Evolutionary conservation across 768 basidiomycete species (phyloP), one percentile per base, ranked within the genome.

Genomic region (Tremella yokohamensis): DNA sequence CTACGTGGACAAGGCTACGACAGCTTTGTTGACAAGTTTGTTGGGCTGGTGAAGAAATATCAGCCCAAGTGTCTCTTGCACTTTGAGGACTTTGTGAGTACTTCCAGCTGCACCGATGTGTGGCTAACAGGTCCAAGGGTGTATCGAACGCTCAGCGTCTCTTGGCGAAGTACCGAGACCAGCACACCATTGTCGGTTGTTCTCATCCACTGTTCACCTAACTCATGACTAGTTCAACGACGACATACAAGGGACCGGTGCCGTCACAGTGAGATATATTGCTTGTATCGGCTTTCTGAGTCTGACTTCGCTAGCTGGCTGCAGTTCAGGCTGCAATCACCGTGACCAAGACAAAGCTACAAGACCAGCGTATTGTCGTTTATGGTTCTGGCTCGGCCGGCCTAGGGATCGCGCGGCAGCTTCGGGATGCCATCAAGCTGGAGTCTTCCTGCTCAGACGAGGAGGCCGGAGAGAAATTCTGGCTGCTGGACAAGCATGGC

Each of bases 381-480:
- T 88, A 86, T 70, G 90, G 90, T 8, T 85, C 88, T 0, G 90
- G 79, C 22, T 72, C 70, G 0, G 89, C 90, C 0, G 90, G 90
- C 0, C 79, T 89, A 52, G 90, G 90, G 9, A 89, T 73, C 15
- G 69, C 72, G 15, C 79, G 79, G 24, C 89, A 90, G 66, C 74
- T 93, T 24, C 83, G 88, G 3, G 87, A 88, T 60, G 90, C 88
- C 2, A 85, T 90, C 60, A 79, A 84, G 19, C 69, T 83, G 29
- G 67, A 71, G 37, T 73, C 75, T 11, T 79, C 79, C 0, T 60
- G 86, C 1, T 76, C 83, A 11, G 62, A 70, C 4, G 81, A 81
- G 12, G 84, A 87, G 45, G 89, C 88, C 0, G 85, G 82, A 62
- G 73, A 75, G 29, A 77, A 79, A 40, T 90, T 92, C 77, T 90